Percentiles rank a stretch among this genome's conserved stretches.
Conservation (phyloP, 805 yeast genomes). For the Kuraishia borneana region DNA sequence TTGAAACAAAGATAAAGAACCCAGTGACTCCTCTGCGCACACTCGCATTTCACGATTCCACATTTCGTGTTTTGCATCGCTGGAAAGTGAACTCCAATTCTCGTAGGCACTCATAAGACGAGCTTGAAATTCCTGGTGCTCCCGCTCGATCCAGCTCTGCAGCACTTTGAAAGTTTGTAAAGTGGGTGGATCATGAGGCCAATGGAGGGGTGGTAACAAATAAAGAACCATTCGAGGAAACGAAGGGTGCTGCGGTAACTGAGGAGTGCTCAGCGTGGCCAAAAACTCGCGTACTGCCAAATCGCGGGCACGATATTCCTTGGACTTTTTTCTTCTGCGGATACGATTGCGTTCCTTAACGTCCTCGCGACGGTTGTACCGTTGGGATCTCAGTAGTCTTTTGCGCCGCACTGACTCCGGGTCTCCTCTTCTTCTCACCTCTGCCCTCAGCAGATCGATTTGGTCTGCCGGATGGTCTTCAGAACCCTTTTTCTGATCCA, state of each 20-base stretch:
- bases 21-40: constrained; percentile 33
- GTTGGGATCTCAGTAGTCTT: constrained; percentile 26
- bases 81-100: constrained; percentile 27
- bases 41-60: constrained; percentile 32
- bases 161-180: constrained; percentile 28
- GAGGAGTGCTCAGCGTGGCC: constrained; percentile 23
- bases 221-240: constrained; percentile 38
- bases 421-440: constrained; percentile 43
- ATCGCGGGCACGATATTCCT: constrained; percentile 26
- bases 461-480: constrained; percentile 36
- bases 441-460: constrained; percentile 32
- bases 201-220: constrained; percentile 29
- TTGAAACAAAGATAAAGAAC: constrained; percentile 28
- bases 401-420: constrained; percentile 27
- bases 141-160: constrained; percentile 8
- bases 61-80: constrained; percentile 22
- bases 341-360: constrained; percentile 34
- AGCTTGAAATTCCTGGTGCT: too few relatives aligned
- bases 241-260: constrained; percentile 30
- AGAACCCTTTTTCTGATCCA: constrained; percentile 45
- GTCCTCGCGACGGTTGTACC: constrained; percentile 33
- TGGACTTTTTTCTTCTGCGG: constrained; percentile 33
- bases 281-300: constrained; percentile 23
- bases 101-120: constrained; percentile 34
- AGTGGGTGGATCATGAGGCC: constrained; percentile 48